phyloP scores from a whole-genome alignment of 2,329 filamentous ascomycete genomes.

The Pestalotiopsis sp. region DNA sequence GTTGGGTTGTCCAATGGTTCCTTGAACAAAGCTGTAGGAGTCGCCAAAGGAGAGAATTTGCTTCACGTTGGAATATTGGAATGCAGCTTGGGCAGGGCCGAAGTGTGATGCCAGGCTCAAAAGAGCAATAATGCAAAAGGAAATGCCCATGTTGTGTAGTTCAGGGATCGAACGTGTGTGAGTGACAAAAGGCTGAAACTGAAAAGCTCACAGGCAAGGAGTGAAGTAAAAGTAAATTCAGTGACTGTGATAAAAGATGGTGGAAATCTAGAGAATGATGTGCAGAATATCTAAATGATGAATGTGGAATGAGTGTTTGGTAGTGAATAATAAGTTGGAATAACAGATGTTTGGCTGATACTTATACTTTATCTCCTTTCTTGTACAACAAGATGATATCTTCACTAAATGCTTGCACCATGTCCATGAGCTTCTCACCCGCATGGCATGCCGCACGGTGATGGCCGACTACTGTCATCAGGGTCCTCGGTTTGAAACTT shows the following conservation, averaged over 20 bases:
- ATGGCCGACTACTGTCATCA: neutral
- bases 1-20: conserved; percentile 50
- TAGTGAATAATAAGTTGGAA: too few species aligned
- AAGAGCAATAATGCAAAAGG: neutral
- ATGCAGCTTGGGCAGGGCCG: neutral
- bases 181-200: neutral
- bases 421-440: too few species aligned
- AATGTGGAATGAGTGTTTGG: too few species aligned
- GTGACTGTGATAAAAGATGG: neutral
- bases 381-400: too few species aligned
- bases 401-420: too few species aligned
- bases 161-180: neutral
- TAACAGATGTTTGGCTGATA: too few species aligned
- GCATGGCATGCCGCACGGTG: too few species aligned
- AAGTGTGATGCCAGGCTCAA: neutral
- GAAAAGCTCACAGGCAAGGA: neutral
- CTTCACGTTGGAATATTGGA: neutral
- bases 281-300: too few species aligned
- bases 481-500: neutral
- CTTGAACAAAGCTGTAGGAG: conserved; percentile 57
- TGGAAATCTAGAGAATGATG: too few species aligned
- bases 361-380: too few species aligned
- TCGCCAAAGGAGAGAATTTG: conserved; percentile 48
- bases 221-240: neutral
- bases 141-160: neutral